Evolutionary conservation across 2,329 filamentous ascomycete species (phyloP), one percentile per base, ranked within the genome.

Genomic region (Ploettnerulaceae sp.): DNA sequence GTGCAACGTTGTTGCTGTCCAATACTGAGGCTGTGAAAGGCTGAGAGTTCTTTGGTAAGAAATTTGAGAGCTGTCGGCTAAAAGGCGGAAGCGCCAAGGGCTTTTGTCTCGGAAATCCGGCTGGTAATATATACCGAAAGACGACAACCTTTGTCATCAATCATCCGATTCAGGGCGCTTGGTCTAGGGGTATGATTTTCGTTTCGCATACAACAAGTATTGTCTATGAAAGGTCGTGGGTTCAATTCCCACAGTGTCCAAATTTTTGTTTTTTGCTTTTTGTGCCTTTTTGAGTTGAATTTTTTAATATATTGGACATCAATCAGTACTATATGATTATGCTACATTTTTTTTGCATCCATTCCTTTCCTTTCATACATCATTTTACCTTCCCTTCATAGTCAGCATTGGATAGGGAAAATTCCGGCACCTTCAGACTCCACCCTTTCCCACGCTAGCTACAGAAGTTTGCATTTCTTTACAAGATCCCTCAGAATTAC

Each of bases 181-280:
- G 24, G 37, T 39, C 36, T 39, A 39, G 24, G 31, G 31, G 39
- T 32, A 42, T 52, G 31, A 29, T 20, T 21, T 32, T 35, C 31
- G 31, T 35, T 44, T 44, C 40, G 40, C 40, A 44, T 28, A 8
- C 3, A 9, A 21, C 1, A 21, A 32, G 26, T 18, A 1, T 1
- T 15, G 4, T 21, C 7, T 67, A 61, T 59, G 65, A 64, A 65
- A 64, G 65, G 65, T 67, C 64, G 56, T 57, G 65, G 65, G 65
- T 67, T 67, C 65, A 63, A 67, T 63, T 67, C 64, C 64, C 64
- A 58, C 57, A 56, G 51, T 48, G 59, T 67, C 64, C 64, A 61
- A n/a, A n/a, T n/a, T n/a, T n/a, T 31, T 2, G n/a, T 47, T 51
- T 15, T 14, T 32, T 8, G 7, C 3, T 15, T 14, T 32, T 32